Evolutionary conservation across 2,329 filamentous ascomycete species (phyloP), one percentile per base, ranked within the genome.

Genomic region (Penicillium fuscoglaucum): DNA sequence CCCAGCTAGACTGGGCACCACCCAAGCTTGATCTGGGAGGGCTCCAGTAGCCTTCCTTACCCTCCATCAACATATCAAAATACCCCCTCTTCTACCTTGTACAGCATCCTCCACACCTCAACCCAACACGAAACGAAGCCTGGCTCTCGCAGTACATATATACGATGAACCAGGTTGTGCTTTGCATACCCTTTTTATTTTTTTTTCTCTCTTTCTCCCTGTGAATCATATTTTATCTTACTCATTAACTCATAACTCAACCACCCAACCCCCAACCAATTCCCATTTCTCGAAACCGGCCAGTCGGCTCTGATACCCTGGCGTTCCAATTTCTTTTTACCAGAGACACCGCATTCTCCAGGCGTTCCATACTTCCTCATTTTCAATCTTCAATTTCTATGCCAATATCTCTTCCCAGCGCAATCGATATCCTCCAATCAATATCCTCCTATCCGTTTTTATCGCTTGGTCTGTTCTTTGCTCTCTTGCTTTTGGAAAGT

Each of bases 1-100:
- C 74, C 19, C 70, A 66, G 50, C 61, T 76, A 57, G 69, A 75
- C 59, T 76, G 74, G 74, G 60, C 70, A 33, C 74, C 73, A 7
- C 74, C 74, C 13, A 69, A 74, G 52, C 61, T 76, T 46, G 72
- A 75, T 49, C 57, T 75, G 44, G 66, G 64, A 54, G 65, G 72
- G 31, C 62, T 73, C 21, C 64, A 63, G 21, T 72, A 69, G 60
- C 37, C 13, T 37, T 4, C 33, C 15, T 29, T 17, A 6, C 17
- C 21, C 13, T 19, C 12, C 2, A 26, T n/a, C 41, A 21, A 33
- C 44, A 6, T 41, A 41, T 21, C 41, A 47, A 35, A n/a, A 12
- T 37, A 43, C 10, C 24, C 13, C 17, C 35, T 24, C 26, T 51
- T 45, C 49, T 26, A 33, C 46, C 31, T 52, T 58, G 56, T 58